phyloP scores from a whole-genome alignment of 306 rosid species.

The Prosopis cineraria region DNA sequence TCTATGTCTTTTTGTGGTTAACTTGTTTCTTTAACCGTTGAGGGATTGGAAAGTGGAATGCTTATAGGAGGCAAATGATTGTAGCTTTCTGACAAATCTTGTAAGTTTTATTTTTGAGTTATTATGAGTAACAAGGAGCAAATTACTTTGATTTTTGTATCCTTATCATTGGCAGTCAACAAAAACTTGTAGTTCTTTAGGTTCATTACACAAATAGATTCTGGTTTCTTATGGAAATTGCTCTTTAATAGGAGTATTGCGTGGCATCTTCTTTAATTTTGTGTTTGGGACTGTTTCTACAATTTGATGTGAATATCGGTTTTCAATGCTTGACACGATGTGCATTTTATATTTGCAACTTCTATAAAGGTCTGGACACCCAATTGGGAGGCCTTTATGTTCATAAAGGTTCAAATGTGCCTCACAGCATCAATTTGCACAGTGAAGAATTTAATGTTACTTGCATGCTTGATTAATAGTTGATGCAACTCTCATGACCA shows the following conservation, averaged over 20 bases:
- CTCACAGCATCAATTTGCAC: conserved; percentile 4
- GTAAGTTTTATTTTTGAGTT: not conserved
- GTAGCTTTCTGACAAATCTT: not conserved
- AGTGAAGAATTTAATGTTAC: not conserved
- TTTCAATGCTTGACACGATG: not conserved
- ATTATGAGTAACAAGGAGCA: not conserved
- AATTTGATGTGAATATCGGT: not conserved
- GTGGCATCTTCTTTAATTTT: conserved; percentile 12
- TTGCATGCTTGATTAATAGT: not conserved
- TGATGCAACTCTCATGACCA: not conserved
- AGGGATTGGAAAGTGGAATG: not conserved
- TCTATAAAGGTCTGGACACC: not conserved
- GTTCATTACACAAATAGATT: not conserved
- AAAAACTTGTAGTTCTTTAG: not conserved
- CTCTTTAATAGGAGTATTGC: not conserved
- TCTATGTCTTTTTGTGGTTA: not conserved
- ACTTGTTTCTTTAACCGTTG: not conserved
- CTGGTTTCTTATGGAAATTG: not conserved
- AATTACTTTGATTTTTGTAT: not conserved
- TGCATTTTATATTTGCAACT: not conserved
- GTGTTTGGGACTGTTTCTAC: conserved; percentile 5
- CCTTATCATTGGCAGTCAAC: not conserved
- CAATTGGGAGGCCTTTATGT: not conserved
- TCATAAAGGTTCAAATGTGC: conserved; percentile 18
- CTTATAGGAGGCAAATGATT: not conserved